Evolutionary conservation across 805 yeast species (phyloP).

Genomic region (Hagleromyces aurorensis): DNA sequence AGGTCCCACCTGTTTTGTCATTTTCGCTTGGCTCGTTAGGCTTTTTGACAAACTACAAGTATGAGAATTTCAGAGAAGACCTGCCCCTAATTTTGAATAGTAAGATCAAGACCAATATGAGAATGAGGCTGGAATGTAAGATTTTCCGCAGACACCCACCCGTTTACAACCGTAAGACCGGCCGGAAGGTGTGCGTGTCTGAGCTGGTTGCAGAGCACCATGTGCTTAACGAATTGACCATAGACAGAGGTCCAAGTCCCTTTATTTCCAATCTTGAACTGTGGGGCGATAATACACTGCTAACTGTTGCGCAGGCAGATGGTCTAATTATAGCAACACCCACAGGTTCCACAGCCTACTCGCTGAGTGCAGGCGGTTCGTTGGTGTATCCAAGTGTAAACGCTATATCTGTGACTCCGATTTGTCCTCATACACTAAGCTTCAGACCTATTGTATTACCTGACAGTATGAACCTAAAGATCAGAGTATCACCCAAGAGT

Average conservation of each 20-base stretch:
- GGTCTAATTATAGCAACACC: constrained; percentile 91
- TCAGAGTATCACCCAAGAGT: constrained; percentile 74
- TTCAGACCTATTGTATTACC: constrained; percentile 90
- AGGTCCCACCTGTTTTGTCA: constrained; percentile 87
- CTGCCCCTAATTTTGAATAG: constrained; percentile 51
- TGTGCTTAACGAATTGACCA: constrained; percentile 81
- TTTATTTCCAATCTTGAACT: constrained; percentile 83
- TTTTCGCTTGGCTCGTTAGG: constrained; percentile 90
- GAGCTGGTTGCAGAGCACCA: constrained; percentile 50
- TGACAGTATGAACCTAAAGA: constrained; percentile 79
- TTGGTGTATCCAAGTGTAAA: constrained; percentile 90
- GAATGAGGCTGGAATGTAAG: constrained; percentile 85
- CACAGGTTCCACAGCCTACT: constrained; percentile 94
- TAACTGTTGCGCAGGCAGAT: constrained; percentile 91
- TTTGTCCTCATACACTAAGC: constrained; percentile 91
- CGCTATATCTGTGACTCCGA: constrained; percentile 89
- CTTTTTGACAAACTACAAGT: constrained; percentile 79
- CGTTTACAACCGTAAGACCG: constrained; percentile 35
- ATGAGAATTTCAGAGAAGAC: constrained; percentile 58
- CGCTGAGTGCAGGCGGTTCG: constrained; percentile 91
- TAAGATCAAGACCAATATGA: constrained; percentile 69
- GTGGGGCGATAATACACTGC: constrained; percentile 76
- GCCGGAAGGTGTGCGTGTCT: constrained; percentile 32
- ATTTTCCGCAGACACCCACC: constrained; percentile 40
- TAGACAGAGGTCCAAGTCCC: constrained; percentile 92